Conservation (phyloP, 331 rosid species). For the Dryas integrifolia region DNA sequence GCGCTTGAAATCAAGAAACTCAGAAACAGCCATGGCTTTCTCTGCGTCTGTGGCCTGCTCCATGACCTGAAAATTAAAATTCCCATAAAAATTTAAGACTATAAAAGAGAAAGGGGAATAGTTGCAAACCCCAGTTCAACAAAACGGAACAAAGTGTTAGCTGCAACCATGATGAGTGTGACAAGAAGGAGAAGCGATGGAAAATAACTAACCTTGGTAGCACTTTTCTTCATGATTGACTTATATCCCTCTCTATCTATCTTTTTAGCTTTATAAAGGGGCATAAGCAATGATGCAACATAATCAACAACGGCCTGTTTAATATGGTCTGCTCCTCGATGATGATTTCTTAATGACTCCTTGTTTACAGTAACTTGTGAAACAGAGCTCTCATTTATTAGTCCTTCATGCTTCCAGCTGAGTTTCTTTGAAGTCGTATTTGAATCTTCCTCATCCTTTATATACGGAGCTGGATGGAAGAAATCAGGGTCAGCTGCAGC, state of each 20-base stretch:
- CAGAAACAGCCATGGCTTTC: constrained; percentile 72
- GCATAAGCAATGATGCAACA: constrained; percentile 97
- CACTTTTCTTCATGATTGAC: constrained; percentile 98
- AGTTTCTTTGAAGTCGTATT: constrained; percentile 69
- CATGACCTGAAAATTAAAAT: constrained; percentile 75
- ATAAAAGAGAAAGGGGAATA: constrained; percentile 8
- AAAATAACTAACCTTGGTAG: constrained; percentile 68
- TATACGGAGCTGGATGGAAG: constrained; percentile 44
- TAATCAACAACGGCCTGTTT: constrained; percentile 98
- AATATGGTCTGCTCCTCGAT: constrained; percentile 86
- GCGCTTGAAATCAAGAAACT: constrained; percentile 93
- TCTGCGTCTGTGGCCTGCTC: constrained; percentile 89
- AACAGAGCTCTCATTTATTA: constrained; percentile 81
- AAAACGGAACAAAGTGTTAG: constrained; percentile 3
- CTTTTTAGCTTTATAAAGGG: constrained; percentile 94
- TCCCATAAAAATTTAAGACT: constrained; percentile 18
- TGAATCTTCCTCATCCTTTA: constrained; percentile 91
- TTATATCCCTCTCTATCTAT: constrained; percentile 93
- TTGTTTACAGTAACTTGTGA: constrained; percentile 90
- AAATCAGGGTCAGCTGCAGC: constrained; percentile 80
- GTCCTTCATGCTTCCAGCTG: constrained; percentile 62
- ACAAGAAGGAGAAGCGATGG: neutral
- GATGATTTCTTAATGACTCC: constrained; percentile 58
- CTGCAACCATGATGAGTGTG: neutral
- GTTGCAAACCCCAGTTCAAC: constrained; percentile 16